Percentiles rank a stretch among this genome's conserved stretches.
phyloP scores from a whole-genome alignment of 331 rosid genomes.

The Pyrus hybrid region DNA sequence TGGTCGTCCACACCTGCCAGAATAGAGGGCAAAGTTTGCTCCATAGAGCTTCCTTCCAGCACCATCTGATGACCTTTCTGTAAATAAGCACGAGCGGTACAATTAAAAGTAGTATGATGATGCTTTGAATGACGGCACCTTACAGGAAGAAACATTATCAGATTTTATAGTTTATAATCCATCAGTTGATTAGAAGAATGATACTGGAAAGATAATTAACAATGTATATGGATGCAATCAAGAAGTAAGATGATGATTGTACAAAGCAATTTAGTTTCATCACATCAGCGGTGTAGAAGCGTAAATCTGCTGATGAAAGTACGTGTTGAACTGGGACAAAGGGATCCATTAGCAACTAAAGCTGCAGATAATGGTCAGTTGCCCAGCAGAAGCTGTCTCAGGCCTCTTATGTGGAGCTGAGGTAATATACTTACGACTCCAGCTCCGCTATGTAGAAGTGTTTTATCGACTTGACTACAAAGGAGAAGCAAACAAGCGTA shows the following conservation, averaged over 20 bases:
- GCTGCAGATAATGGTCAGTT: conserved; percentile 10
- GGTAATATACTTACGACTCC: conserved; percentile 74
- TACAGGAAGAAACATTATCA: conserved; percentile 16
- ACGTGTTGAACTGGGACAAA: conserved; percentile 13
- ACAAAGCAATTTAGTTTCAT: conserved; percentile 20
- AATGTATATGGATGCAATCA: conserved; percentile 1
- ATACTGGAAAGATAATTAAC: background rate
- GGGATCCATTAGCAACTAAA: conserved; percentile 5
- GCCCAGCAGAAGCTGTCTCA: background rate
- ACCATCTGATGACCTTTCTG: conserved; percentile 27
- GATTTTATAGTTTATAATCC: conserved; percentile 18
- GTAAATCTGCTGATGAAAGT: background rate
- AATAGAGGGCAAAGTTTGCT: conserved; percentile 39
- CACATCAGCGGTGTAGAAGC: background rate
- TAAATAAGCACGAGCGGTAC: conserved; percentile 35
- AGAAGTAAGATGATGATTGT: conserved; percentile 18
- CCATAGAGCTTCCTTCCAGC: conserved; percentile 76
- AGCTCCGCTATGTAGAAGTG: conserved; percentile 50
- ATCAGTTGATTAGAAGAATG: conserved; percentile 3
- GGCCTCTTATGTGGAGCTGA: conserved; percentile 35
- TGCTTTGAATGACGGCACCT: conserved; percentile 5
- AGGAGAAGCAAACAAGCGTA: conserved; percentile 37
- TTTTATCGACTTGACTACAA: conserved; percentile 57
- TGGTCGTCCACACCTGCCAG: conserved; percentile 72
- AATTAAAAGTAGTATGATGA: conserved; percentile 22